phyloP scores from a whole-genome alignment of 2,329 filamentous ascomycete genomes.

The Incumbomyces lentus region DNA sequence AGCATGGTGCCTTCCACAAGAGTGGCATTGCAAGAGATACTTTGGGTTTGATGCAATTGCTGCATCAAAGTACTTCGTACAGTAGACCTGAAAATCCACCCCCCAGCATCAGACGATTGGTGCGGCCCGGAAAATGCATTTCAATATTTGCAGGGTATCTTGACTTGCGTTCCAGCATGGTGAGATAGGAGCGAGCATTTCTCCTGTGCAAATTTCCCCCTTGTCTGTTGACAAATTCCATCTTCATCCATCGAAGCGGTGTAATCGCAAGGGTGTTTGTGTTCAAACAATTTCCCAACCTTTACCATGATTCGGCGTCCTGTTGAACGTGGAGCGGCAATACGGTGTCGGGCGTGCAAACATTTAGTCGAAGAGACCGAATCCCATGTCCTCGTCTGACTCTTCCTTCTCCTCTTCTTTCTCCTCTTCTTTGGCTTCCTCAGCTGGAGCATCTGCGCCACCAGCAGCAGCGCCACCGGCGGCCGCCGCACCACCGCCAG shows the following conservation, averaged over 20 bases:
- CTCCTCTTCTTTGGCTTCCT: slow-evolving; percentile 94
- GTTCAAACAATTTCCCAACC: too few relatives aligned
- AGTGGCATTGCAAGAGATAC: too few relatives aligned
- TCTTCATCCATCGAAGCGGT: neutral
- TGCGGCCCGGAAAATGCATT: too few relatives aligned
- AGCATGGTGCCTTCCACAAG: too few relatives aligned
- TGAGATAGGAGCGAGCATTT: neutral
- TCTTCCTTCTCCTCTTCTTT: slow-evolving; percentile 71
- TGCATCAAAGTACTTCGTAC: neutral
- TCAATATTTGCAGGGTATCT: neutral
- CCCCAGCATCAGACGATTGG: too few relatives aligned
- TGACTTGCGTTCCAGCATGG: neutral
- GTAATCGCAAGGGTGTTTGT: too few relatives aligned
- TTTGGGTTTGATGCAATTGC: too few relatives aligned
- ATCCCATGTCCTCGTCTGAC: slow-evolving; percentile 65
- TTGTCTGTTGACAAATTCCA: neutral
- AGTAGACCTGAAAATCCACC: neutral
- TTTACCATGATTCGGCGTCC: too few relatives aligned
- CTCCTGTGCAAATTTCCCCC: neutral
- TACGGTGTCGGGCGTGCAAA: neutral
- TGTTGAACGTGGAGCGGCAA: neutral
- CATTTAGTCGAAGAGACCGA: slow-evolving; percentile 57
- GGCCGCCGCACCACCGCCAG: slow-evolving; percentile 54
- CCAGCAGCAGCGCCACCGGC: slow-evolving; percentile 55
- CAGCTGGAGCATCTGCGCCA: slow-evolving; percentile 70